Percentiles rank a stretch among this genome's conserved stretches.
phyloP scores from a whole-genome alignment of 768 basidiomycete genomes.

The Boletus rubescentipes region DNA sequence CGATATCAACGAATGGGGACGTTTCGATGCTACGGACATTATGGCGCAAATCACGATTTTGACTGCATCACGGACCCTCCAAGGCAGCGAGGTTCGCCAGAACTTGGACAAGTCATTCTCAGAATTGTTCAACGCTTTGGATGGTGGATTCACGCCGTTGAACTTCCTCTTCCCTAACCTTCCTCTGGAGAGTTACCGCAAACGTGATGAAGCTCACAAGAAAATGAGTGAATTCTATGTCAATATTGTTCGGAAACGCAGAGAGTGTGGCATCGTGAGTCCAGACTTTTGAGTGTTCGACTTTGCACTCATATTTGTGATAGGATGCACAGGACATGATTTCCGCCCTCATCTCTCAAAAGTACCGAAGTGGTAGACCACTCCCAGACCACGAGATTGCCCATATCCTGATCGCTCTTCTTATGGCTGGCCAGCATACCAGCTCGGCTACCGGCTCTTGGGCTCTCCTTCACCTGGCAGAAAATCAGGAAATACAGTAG shows the following conservation, averaged over 20 bases:
- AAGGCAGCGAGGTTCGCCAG: slow-evolving; percentile 86
- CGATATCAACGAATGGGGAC: slow-evolving; percentile 74
- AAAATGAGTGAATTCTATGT: slow-evolving; percentile 95
- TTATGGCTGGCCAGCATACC: slow-evolving; percentile 99
- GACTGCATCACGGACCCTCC: slow-evolving; percentile 90
- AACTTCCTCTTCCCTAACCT: slow-evolving; percentile 95
- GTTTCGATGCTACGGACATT: slow-evolving; percentile 68
- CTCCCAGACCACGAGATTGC: slow-evolving; percentile 91
- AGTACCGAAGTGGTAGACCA: slow-evolving; percentile 75
- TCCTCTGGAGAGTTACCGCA: slow-evolving; percentile 87
- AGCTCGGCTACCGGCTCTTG: slow-evolving; percentile 91
- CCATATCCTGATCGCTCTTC: slow-evolving; percentile 96
- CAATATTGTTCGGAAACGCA: slow-evolving; percentile 76
- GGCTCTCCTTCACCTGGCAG: slow-evolving; percentile 85
- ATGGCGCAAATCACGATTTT: slow-evolving; percentile 91
- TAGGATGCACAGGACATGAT: slow-evolving; percentile 91
- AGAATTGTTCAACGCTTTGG: slow-evolving; percentile 80
- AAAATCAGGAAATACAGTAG: slow-evolving; percentile 70
- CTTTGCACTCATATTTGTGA: slow-evolving; percentile 13
- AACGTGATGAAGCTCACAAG: slow-evolving; percentile 84
- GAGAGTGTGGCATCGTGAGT: slow-evolving; percentile 45
- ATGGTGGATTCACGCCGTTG: slow-evolving; percentile 93
- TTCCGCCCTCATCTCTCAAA: slow-evolving; percentile 76
- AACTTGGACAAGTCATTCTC: slow-evolving; percentile 83
- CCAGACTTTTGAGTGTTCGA: neutral